A percentile compares a stretch with the other conserved stretches of the same genome.
These are phyloP conservation scores for Penicillium angulare DNA, from an alignment of 495 filamentous ascomycete species.

Conservation along the genomic window DNA sequence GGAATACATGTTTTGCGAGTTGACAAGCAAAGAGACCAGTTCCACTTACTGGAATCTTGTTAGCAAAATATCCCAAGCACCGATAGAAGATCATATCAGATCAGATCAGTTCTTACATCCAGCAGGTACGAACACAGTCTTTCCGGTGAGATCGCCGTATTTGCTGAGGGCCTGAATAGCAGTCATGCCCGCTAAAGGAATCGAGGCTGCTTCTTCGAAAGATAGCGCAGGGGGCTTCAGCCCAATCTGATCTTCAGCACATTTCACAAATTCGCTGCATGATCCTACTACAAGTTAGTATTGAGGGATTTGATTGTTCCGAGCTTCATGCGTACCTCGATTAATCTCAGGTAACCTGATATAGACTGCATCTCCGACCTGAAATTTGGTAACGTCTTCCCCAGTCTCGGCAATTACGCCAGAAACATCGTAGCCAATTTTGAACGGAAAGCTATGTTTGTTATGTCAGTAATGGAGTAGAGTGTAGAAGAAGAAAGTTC, in stretches of 20 bases:
- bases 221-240: slow-evolving; percentile 11
- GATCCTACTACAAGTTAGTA: slow-evolving; percentile 8
- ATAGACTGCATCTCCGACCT: neutral
- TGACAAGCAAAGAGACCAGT: slow-evolving; percentile 37
- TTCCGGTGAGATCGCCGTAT: slow-evolving; percentile 42
- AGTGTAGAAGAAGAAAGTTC: neutral
- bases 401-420: neutral
- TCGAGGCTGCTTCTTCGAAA: slow-evolving; percentile 41
- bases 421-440: neutral
- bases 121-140: slow-evolving; percentile 54
- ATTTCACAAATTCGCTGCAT: neutral
- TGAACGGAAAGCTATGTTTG: slow-evolving; percentile 10
- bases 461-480: slow-evolving; percentile 1
- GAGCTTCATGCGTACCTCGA: neutral
- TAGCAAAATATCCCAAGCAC: neutral
- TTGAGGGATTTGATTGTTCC: neutral
- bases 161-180: slow-evolving; percentile 41
- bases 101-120: slow-evolving; percentile 35
- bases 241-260: neutral
- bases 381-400: neutral
- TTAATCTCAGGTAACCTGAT: neutral
- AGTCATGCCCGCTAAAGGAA: slow-evolving; percentile 38
- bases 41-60: slow-evolving; percentile 38
- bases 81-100: no score
- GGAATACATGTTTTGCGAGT: slow-evolving; percentile 51